Percentiles rank a stretch among this genome's conserved stretches.
These are phyloP conservation scores for Penicillium paneum DNA, from an alignment of 2,329 filamentous ascomycete species.

Conservation along the genomic window DNA sequence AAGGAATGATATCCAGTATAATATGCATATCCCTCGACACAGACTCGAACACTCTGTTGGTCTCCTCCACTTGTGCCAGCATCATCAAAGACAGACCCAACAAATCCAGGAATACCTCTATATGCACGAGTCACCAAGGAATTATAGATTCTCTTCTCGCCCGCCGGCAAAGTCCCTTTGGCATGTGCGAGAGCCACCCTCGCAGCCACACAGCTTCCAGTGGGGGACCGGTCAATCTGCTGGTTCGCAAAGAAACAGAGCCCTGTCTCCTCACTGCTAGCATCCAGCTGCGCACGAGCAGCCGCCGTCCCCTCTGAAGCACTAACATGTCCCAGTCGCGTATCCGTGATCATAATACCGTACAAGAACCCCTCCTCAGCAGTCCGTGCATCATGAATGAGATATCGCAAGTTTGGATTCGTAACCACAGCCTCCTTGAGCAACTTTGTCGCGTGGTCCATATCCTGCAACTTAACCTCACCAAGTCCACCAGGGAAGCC, in stretches of 20 bases:
- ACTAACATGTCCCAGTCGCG: slow-evolving; percentile 5
- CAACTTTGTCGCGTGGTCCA: slow-evolving; percentile 32
- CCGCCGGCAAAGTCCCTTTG: slow-evolving; percentile 22
- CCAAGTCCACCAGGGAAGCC: slow-evolving; percentile 37
- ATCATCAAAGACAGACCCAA: slow-evolving; percentile 11
- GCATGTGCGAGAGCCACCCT: slow-evolving; percentile 37
- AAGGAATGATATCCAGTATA: slow-evolving; percentile 17
- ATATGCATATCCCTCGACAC: slow-evolving; percentile 14
- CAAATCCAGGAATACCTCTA: slow-evolving; percentile 12
- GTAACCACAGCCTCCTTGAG: slow-evolving; percentile 33
- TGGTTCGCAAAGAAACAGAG: slow-evolving; percentile 48
- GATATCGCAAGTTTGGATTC: slow-evolving; percentile 5
- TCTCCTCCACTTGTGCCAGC: background rate
- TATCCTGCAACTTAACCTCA: slow-evolving; percentile 28
- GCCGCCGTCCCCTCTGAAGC: slow-evolving; percentile 21
- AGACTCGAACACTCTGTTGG: background rate
- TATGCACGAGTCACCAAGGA: slow-evolving; percentile 29
- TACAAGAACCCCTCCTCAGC: slow-evolving; percentile 16
- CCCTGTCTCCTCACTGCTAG: slow-evolving; percentile 40
- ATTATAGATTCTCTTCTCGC: slow-evolving; percentile 35
- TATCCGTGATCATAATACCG: slow-evolving; percentile 18
- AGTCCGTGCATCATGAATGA: slow-evolving; percentile 5
- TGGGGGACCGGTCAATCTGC: slow-evolving; percentile 48
- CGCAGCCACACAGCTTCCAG: slow-evolving; percentile 39
- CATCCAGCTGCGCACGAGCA: slow-evolving; percentile 16